Evolutionary conservation across 2,329 filamentous ascomycete species (phyloP).

Genomic region (Leptodontidium sp.): DNA sequence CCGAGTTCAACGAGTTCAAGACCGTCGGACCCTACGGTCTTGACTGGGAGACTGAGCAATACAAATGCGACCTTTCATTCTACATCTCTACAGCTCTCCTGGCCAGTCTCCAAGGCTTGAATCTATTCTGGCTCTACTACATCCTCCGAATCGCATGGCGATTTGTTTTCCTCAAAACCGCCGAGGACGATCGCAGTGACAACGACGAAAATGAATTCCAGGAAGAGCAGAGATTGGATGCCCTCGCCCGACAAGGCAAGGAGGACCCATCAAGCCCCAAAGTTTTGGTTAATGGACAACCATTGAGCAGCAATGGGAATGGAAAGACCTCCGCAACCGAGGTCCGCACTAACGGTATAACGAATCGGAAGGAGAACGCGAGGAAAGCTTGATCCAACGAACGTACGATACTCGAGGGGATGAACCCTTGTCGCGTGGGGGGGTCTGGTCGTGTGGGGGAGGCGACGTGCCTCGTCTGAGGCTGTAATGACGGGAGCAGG

Average conservation of each 20-base stretch:
- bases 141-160: conserved; percentile 79
- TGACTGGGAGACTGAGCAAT: conserved; percentile 79
- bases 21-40: conserved; percentile 78
- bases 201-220: conserved; percentile 60
- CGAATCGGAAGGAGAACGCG: conserved; percentile 37
- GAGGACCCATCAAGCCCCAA: conserved; percentile 19
- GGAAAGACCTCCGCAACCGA: conserved; percentile 33
- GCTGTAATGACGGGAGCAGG: conserved; percentile 9
- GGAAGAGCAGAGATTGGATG: conserved; percentile 38
- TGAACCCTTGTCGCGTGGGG: conserved; percentile 23
- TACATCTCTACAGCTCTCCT: conserved; percentile 72
- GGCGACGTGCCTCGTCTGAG: conserved; percentile 14
- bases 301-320: conserved; percentile 30
- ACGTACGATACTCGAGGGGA: conserved; percentile 9
- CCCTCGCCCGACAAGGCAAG: conserved; percentile 28
- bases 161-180: conserved; percentile 67
- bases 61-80: conserved; percentile 77
- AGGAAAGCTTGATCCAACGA: conserved; percentile 27
- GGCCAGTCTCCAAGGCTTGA: conserved; percentile 74
- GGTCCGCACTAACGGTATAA: conserved; percentile 31
- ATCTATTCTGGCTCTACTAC: conserved; percentile 83
- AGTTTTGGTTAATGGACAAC: conserved; percentile 33
- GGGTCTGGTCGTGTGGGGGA: conserved; percentile 15
- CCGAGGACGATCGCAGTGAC: conserved; percentile 77
- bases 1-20: conserved; percentile 77